Evolutionary conservation across 2,329 filamentous ascomycete genomes (phyloP).

Genomic region (Claviceps capensis): DNA sequence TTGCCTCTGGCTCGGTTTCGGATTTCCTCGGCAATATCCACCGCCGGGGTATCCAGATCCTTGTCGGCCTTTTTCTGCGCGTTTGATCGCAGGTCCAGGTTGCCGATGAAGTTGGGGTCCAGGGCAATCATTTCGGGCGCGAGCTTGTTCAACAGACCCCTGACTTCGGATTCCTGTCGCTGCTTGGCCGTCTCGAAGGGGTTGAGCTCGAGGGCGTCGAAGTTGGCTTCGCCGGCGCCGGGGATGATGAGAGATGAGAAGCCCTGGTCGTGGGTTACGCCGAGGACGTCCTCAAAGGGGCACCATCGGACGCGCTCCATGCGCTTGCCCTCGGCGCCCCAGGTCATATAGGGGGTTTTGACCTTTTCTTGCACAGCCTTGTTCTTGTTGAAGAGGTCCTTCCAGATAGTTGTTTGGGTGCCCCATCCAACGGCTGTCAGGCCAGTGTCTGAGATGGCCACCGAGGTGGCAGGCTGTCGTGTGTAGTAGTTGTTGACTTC

Average conservation of each 20-base stretch:
- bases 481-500: slow-evolving; percentile 85
- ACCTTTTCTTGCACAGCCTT: slow-evolving; percentile 61
- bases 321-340: slow-evolving; percentile 72
- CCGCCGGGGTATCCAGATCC: slow-evolving; percentile 59
- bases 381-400: slow-evolving; percentile 70
- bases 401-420: slow-evolving; percentile 81
- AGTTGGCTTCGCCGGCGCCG: slow-evolving; percentile 93
- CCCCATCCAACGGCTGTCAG: slow-evolving; percentile 86
- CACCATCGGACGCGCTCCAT: slow-evolving; percentile 83
- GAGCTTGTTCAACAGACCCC: slow-evolving; percentile 81
- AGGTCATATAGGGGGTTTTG: slow-evolving; percentile 81
- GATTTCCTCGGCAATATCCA: slow-evolving; percentile 45
- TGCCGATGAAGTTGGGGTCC: slow-evolving; percentile 83
- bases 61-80: slow-evolving; percentile 63
- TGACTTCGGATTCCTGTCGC: slow-evolving; percentile 84
- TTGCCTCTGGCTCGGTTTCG: slow-evolving; percentile 74
- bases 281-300: slow-evolving; percentile 86
- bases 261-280: slow-evolving; percentile 69
- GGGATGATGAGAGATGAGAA: slow-evolving; percentile 86
- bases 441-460: slow-evolving; percentile 79
- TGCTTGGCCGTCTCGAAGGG: slow-evolving; percentile 91
- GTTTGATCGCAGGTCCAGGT: slow-evolving; percentile 67
- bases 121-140: slow-evolving; percentile 95
- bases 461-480: slow-evolving; percentile 64
- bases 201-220: slow-evolving; percentile 84